Percentiles rank a stretch among this genome's conserved stretches.
phyloP scores from a whole-genome alignment of 2,329 filamentous ascomycete species.

The Ceratocystis alfenasii region DNA sequence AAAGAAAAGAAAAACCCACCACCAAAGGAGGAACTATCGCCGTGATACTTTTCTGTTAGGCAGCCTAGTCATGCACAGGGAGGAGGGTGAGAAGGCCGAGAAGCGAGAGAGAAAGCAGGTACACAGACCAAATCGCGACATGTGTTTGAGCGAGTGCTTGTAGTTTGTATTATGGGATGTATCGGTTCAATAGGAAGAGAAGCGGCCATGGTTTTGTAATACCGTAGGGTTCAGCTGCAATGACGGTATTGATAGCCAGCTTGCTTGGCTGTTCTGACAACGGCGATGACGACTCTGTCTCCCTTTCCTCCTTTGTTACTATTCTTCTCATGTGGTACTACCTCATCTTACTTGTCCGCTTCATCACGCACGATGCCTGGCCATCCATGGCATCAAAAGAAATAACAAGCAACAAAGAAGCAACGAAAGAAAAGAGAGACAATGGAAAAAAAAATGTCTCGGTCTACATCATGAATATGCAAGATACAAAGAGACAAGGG shows the following conservation, averaged over 20 bases:
- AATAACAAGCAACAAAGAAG: background rate
- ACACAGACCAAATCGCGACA: background rate
- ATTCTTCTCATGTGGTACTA: background rate
- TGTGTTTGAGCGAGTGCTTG: background rate
- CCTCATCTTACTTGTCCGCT: background rate
- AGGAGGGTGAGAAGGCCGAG: background rate
- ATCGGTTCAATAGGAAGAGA: background rate
- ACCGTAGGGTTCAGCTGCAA: too few species aligned
- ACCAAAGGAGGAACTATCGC: background rate
- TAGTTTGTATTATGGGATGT: too few species aligned
- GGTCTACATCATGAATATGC: background rate
- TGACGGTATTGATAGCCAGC: too few species aligned
- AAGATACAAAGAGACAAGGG: background rate
- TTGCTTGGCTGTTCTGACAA: too few species aligned
- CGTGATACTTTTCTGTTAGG: background rate
- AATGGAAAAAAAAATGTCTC: background rate
- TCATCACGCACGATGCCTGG: conserved; percentile 1
- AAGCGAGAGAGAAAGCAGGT: background rate
- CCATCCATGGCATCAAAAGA: background rate
- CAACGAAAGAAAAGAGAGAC: background rate
- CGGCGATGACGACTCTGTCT: background rate
- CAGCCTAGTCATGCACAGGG: background rate
- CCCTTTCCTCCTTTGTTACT: background rate
- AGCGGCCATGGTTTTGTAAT: background rate
- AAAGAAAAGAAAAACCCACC: background rate